Evolutionary conservation across 495 filamentous ascomycete species (phyloP), one percentile per base, ranked within the genome.

Genomic region (Hypoxylon rickii): DNA sequence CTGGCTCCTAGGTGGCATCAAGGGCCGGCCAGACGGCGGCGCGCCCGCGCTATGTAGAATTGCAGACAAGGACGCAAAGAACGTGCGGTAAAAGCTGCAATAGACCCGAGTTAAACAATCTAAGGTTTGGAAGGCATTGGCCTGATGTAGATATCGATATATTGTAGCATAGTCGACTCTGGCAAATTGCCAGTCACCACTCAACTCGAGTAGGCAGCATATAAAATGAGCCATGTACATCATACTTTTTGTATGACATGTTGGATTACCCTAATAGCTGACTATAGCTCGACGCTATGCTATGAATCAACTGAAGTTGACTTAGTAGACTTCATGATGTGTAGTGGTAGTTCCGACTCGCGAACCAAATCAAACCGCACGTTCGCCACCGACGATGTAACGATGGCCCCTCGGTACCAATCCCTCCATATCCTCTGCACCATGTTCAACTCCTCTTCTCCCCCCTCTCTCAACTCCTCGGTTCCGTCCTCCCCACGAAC

Each of bases 1-100:
- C 67, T 96, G 91, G 91, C 70, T 96, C 56, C 76, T 96, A 42
- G 90, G 90, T 1, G 77, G 79, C 8, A 75, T 81, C 50, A 79
- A 74, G 61, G 75, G 75, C 3, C 73, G 69, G 0, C 46, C 64
- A 1, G 68, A 73, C 11, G 52, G 52, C 20, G 58, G 62, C 6
- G 66, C 63, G 15, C 58, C 58, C 12, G 66, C 63, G 1, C 46
- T 68, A 24, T 58, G 60, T 19, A 33, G 44, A 38, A 20, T 49
- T 46, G 21, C 49, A 15, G 24, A 15, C 7, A 63, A 63, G 17
- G 44, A 31, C 1, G 33, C n/a, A 37, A 57, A 58, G 44, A 38
- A 54, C 15, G n/a, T 10, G 20, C 52, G 42, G n/a, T 46, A 38
- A 7, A 39, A 11, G 33, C 33, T 48, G 32, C 51, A 42, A 55